Evolutionary conservation across 139 green algal genomes (phyloP).

Genomic region (Mychonastes homosphaera): DNA sequence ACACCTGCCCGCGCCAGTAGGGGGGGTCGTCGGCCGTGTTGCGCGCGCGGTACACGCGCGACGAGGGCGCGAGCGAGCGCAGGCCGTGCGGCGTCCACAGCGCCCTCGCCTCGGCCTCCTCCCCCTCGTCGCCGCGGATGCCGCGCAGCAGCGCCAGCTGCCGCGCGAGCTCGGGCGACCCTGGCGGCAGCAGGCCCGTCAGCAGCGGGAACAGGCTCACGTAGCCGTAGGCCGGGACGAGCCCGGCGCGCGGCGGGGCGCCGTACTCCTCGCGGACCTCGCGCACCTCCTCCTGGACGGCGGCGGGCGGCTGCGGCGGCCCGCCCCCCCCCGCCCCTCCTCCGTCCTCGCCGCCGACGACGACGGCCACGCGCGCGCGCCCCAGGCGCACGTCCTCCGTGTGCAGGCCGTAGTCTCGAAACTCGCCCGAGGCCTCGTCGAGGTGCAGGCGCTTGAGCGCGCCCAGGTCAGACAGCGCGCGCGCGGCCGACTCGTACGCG

Average conservation of each 20-base stretch:
- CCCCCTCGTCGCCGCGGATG: too few relatives aligned
- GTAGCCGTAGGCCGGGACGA: slow-evolving; percentile 82
- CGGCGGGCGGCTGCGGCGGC: not conserved
- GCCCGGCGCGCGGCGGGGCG: slow-evolving; percentile 30
- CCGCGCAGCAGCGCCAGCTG: slow-evolving; percentile 58
- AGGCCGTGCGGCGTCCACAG: slow-evolving; percentile 77
- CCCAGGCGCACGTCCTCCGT: slow-evolving; percentile 60
- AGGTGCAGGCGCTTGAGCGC: slow-evolving; percentile 60
- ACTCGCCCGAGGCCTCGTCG: slow-evolving; percentile 40
- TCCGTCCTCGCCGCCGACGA: not conserved
- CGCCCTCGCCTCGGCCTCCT: too few relatives aligned
- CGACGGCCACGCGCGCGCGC: not conserved
- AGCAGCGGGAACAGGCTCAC: slow-evolving; percentile 86
- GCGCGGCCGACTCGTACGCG: slow-evolving; percentile 18
- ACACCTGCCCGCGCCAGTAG: slow-evolving; percentile 87
- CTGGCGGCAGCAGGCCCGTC: slow-evolving; percentile 63
- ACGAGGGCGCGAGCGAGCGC: slow-evolving; percentile 36
- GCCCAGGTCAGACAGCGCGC: slow-evolving; percentile 31
- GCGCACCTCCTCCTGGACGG: slow-evolving; percentile 12
- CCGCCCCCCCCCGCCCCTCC: not conserved
- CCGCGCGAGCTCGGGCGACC: slow-evolving; percentile 32
- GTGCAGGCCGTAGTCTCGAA: slow-evolving; percentile 81
- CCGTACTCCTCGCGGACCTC: slow-evolving; percentile 4
- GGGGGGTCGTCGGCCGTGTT: slow-evolving; percentile 88
- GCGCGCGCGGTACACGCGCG: slow-evolving; percentile 51